phyloP scores from a whole-genome alignment of 306 rosid genomes.

The Quercus mongolica region DNA sequence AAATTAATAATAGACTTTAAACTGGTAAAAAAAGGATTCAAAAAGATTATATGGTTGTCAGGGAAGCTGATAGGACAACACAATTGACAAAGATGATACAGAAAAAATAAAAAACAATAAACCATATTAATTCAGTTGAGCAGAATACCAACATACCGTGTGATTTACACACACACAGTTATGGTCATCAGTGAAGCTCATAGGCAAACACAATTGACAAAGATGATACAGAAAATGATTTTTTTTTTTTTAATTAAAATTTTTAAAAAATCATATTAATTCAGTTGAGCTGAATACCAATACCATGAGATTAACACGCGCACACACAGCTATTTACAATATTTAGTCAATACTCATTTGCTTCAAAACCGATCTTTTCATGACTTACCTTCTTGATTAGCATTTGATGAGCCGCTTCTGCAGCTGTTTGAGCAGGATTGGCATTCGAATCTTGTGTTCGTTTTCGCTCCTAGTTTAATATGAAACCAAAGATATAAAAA shows the following conservation, averaged over 20 bases:
- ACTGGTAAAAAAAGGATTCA: not conserved
- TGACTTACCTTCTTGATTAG: slow-evolving; percentile 53
- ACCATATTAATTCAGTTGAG: no score
- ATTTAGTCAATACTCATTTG: not conserved
- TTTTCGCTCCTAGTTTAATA: slow-evolving; percentile 43
- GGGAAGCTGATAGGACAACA: no score
- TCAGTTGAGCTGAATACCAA: not conserved
- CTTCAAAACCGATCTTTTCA: not conserved
- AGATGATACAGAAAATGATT: not conserved
- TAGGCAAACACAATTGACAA: not conserved
- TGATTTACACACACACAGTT: no score
- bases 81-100: no score
- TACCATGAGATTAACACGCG: not conserved
- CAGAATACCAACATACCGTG: no score
- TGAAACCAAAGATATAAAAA: slow-evolving; percentile 3
- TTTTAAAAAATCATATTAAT: not conserved
- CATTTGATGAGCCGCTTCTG: slow-evolving; percentile 64
- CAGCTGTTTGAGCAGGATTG: slow-evolving; percentile 75
- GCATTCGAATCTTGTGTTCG: slow-evolving; percentile 43
- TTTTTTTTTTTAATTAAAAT: no score
- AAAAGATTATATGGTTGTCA: not conserved
- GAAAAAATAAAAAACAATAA: no score
- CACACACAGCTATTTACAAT: not conserved
- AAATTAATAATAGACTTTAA: not conserved
- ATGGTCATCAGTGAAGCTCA: not conserved